A percentile compares a stretch with the other conserved stretches of the same genome.
These are phyloP conservation scores for Trichothecium sympodiale DNA, from an alignment of 2,329 filamentous ascomycete species.

Conservation along the genomic window DNA sequence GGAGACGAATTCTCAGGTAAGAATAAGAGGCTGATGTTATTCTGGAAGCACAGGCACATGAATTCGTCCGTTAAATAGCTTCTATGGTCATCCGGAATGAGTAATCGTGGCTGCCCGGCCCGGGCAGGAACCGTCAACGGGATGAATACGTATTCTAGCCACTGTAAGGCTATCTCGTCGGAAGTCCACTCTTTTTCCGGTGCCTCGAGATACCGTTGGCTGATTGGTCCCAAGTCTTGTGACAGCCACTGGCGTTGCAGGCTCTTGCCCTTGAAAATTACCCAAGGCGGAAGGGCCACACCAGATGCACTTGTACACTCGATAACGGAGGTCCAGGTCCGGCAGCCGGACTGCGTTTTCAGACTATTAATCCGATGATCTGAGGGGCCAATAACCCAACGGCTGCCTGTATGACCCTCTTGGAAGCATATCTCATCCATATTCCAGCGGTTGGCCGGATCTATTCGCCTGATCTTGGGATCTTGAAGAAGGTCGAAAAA, in stretches of 20 bases:
- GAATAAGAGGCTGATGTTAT: not conserved
- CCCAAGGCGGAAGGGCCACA: conserved; percentile 8
- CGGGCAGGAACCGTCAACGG: not conserved
- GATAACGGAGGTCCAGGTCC: not conserved
- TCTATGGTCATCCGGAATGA: conserved; percentile 5
- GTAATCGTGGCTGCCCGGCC: not conserved
- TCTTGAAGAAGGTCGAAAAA: not conserved
- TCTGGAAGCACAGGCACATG: conserved; percentile 3
- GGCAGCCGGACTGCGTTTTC: not conserved
- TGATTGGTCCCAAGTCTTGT: not conserved
- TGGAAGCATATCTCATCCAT: not conserved
- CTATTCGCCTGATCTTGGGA: not conserved
- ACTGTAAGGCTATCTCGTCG: not conserved
- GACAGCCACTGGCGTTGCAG: conserved; percentile 2
- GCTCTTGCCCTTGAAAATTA: conserved; percentile 1
- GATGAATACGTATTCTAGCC: conserved; percentile 1
- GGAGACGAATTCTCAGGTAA: too few relatives aligned
- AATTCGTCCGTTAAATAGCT: conserved; percentile 6
- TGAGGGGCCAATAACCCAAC: not conserved
- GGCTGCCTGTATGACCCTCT: not conserved
- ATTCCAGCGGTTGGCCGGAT: not conserved
- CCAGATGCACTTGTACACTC: not conserved
- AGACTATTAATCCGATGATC: not conserved
- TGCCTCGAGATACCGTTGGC: not conserved
- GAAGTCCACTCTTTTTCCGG: not conserved